A percentile compares a stretch with the other conserved stretches of the same genome.
Evolutionary conservation across 495 filamentous ascomycete species (phyloP).

Genomic region (Monascus purpureus): DNA sequence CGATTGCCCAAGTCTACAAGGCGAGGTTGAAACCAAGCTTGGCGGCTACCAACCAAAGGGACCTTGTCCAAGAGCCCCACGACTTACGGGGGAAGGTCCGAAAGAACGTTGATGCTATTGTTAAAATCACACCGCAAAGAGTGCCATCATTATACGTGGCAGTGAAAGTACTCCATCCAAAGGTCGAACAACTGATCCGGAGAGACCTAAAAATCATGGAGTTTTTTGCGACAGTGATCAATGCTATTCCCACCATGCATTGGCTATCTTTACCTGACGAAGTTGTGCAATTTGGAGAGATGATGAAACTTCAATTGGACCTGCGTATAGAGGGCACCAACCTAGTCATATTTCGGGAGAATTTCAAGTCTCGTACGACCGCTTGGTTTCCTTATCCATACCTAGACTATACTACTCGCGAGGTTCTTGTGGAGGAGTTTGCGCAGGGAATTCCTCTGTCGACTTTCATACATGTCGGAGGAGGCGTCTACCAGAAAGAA

Average conservation of each 20-base stretch:
- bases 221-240: slow-evolving; percentile 78
- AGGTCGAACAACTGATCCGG: slow-evolving; percentile 74
- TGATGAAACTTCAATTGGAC: slow-evolving; percentile 97
- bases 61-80: slow-evolving; percentile 28
- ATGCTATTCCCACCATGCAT: slow-evolving; percentile 85
- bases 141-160: slow-evolving; percentile 90
- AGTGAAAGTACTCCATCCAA: slow-evolving; percentile 90
- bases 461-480: slow-evolving; percentile 79
- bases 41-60: slow-evolving; percentile 44
- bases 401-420: slow-evolving; percentile 73
- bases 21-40: slow-evolving; percentile 79
- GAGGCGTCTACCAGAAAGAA: slow-evolving; percentile 83
- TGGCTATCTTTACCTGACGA: slow-evolving; percentile 97
- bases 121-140: slow-evolving; percentile 72
- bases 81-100: slow-evolving; percentile 54
- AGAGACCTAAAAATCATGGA: slow-evolving; percentile 87
- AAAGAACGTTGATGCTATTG: slow-evolving; percentile 69
- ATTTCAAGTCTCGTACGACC: slow-evolving; percentile 80
- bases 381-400: slow-evolving; percentile 96
- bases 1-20: slow-evolving; percentile 96
- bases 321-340: slow-evolving; percentile 91
- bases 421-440: slow-evolving; percentile 92
- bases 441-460: slow-evolving; percentile 85
- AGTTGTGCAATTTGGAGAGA: slow-evolving; percentile 84
- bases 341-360: slow-evolving; percentile 71